phyloP scores from a whole-genome alignment of 2,329 filamentous ascomycete genomes.

The Ophiognomonia clavigignenti-juglandacearum region DNA sequence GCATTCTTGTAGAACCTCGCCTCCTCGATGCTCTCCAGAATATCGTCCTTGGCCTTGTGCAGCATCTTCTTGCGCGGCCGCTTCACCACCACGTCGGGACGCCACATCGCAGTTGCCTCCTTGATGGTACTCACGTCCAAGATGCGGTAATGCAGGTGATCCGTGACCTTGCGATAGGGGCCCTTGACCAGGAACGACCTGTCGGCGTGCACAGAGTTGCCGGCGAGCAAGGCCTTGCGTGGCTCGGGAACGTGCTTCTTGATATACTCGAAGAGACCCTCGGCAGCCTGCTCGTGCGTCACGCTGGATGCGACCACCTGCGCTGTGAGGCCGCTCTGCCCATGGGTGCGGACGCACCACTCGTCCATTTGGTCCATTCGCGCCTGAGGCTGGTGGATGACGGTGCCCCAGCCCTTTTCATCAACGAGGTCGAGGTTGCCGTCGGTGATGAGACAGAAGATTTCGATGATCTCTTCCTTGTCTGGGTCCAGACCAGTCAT shows the following conservation, averaged over 20 bases:
- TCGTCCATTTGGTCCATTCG: conserved; percentile 75
- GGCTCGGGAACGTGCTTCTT: conserved; percentile 62
- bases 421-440: conserved; percentile 73
- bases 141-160: conserved; percentile 83
- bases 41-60: conserved; percentile 84
- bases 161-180: conserved; percentile 69
- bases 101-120: conserved; percentile 84
- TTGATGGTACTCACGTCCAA: conserved; percentile 90
- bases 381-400: conserved; percentile 68
- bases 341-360: conserved; percentile 84
- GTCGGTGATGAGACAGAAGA: conserved; percentile 89
- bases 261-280: conserved; percentile 73
- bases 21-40: conserved; percentile 91
- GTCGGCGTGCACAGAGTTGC: conserved; percentile 92
- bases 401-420: conserved; percentile 68
- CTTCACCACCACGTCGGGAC: conserved; percentile 52
- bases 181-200: conserved; percentile 69
- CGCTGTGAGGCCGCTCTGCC: conserved; percentile 72
- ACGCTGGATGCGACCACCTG: conserved; percentile 69
- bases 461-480: conserved; percentile 80
- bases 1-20: conserved; percentile 72
- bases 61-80: conserved; percentile 69
- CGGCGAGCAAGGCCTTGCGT: conserved; percentile 70
- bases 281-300: conserved; percentile 67
- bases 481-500: conserved; percentile 86